Evolutionary conservation across 2,329 filamentous ascomycete species (phyloP), one percentile per base, ranked within the genome.

Genomic region (Huntiella moniliformis): DNA sequence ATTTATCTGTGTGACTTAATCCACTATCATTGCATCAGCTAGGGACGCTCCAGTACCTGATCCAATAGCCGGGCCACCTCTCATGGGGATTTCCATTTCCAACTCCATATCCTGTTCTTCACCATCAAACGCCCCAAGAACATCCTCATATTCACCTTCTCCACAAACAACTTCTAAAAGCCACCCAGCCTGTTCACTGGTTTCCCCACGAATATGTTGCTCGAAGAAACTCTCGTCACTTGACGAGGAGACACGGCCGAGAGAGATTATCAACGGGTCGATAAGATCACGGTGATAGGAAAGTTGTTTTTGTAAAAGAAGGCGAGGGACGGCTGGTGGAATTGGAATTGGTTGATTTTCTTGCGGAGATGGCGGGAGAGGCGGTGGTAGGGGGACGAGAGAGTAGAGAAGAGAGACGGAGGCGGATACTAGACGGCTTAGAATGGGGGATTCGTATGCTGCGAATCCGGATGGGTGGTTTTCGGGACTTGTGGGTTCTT

Each of bases 201-300:
- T 83, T 52, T 84, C 82, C 22, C 79, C 73, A 33, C 82, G 79
- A 45, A 93, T 79, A 0, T 79, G 79, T 1, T 68, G 67, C 60
- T 95, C 86, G 22, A 92, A 68, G 8, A 91, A 71, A 6, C 82
- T 60, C 28, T 84, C 80, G 51, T 93, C 84, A 42, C 77, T 74
- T 4, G 76, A 79, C 58, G 94, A 95, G 0, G 83, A 85, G n/a
- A 96, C 63, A 37, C 88, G 66, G 0, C 84, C 86, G 38, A 98
- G 64, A 2, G 77, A 76, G 7, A 95, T 73, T 1, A 92, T 66
- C 55, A 92, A 88, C 44, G 86, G 11, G n/a, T 41, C 38, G 18
- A 17, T 15, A 11, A 41, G 38, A 12, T 22, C 15, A n/a, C 18
- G 16, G 8, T 41, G 15, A n/a, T n/a, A 22, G 11, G 10, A 8